Conservation (phyloP, 2,329 filamentous ascomycete genomes). For the Fusarium sp. region DNA sequence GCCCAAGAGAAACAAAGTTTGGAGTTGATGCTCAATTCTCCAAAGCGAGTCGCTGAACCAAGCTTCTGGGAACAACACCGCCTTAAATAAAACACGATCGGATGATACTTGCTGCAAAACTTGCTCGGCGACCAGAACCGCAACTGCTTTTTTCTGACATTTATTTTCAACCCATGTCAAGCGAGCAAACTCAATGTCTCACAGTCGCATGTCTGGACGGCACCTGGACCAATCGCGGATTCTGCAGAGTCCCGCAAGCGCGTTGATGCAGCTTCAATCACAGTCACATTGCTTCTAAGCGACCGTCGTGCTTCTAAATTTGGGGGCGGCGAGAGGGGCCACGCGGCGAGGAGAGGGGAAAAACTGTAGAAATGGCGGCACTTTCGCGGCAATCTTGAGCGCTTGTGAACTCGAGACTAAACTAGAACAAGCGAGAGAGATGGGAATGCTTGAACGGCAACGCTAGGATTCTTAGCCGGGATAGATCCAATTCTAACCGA, state of each 20-base stretch:
- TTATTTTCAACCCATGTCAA: not conserved
- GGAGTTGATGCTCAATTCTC: not conserved
- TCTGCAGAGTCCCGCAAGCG: not conserved
- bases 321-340: not conserved
- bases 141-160: not conserved
- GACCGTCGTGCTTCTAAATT: slow-evolving; percentile 8
- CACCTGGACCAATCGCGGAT: slow-evolving; percentile 4
- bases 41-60: not conserved
- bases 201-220: not conserved
- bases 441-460: not conserved
- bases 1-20: not conserved
- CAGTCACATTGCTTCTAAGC: slow-evolving; percentile 12
- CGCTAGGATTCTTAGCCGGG: not conserved
- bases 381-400: slow-evolving; percentile 19
- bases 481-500: not conserved
- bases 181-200: not conserved
- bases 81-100: not conserved
- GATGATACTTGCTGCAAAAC: not conserved
- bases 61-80: not conserved
- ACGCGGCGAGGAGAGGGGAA: not conserved
- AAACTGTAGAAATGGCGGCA: not conserved
- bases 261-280: slow-evolving; percentile 10
- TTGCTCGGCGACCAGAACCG: not conserved
- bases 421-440: not conserved
- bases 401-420: not conserved